Evolutionary conservation across 164 flowering plant genomes (phyloP).

Genomic region (Piper betle): DNA sequence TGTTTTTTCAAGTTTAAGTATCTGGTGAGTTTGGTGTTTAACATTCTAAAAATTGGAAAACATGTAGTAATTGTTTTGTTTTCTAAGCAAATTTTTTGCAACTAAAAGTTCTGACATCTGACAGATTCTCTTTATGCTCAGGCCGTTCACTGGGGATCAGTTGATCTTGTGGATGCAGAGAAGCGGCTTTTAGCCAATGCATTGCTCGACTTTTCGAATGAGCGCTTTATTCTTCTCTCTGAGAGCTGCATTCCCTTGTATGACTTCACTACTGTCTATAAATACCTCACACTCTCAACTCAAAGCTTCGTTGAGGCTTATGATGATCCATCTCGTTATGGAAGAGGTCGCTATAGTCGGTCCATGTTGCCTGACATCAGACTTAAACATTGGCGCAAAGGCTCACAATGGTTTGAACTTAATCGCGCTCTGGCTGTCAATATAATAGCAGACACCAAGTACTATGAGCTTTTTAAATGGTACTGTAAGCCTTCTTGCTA

Average conservation of each 20-base stretch:
- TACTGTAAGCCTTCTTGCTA: conserved; percentile 77
- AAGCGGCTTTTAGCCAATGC: conserved; percentile 84
- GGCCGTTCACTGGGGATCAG: conserved; percentile 68
- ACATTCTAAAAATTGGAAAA: no score
- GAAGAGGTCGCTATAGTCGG: conserved; percentile 78
- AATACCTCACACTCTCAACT: conserved; percentile 41
- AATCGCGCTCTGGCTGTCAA: conserved; percentile 40
- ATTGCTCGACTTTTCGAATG: conserved; percentile 74
- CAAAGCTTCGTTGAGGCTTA: conserved; percentile 66
- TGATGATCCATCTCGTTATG: conserved; percentile 77
- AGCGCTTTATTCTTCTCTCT: conserved; percentile 76
- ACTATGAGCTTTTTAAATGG: conserved; percentile 50
- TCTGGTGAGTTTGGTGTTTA: no score
- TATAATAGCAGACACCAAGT: conserved; percentile 59
- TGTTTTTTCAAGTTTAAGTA: no score
- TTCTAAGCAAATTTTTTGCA: no score
- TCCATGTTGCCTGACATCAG: conserved; percentile 56
- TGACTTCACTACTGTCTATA: conserved; percentile 56
- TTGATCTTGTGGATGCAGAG: conserved; percentile 53
- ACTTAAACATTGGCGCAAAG: conserved; percentile 80
- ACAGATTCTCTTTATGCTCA: conserved; percentile 11
- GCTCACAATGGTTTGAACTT: conserved; percentile 88
- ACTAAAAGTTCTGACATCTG: no score
- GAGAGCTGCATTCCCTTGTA: conserved; percentile 86
- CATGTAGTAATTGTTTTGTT: no score